phyloP scores from a whole-genome alignment of 2,329 filamentous ascomycete genomes.

The Aspergillus pseudoviridinutans region DNA sequence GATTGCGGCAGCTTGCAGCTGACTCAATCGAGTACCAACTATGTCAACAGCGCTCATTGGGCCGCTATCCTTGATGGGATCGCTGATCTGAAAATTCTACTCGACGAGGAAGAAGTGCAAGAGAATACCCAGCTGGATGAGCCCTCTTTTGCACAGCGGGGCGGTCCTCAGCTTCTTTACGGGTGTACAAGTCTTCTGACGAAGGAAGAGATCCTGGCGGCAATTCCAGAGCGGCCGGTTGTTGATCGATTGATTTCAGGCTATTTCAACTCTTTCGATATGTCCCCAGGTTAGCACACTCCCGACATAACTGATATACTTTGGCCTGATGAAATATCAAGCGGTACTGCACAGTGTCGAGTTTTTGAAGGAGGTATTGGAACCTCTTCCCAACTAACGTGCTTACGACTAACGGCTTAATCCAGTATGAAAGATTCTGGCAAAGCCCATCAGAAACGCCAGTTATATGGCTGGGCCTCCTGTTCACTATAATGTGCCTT shows the following conservation, averaged over 20 bases:
- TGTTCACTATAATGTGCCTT: constrained; percentile 10
- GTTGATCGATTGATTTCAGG: constrained; percentile 11
- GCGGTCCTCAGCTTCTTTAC: neutral
- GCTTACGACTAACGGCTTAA: neutral
- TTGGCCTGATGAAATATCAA: neutral
- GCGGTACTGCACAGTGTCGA: constrained; percentile 13
- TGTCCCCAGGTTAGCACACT: constrained; percentile 8
- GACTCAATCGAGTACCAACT: neutral
- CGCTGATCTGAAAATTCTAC: neutral
- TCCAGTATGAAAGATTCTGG: constrained; percentile 18
- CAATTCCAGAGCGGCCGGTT: constrained; percentile 2
- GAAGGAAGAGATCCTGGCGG: constrained; percentile 7
- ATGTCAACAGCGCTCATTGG: constrained; percentile 1
- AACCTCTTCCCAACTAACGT: neutral
- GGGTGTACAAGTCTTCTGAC: neutral
- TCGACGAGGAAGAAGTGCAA: neutral
- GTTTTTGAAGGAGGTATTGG: constrained; percentile 10
- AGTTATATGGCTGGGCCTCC: constrained; percentile 14
- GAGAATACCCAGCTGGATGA: neutral
- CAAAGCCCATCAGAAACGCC: constrained; percentile 8
- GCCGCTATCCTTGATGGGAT: constrained; percentile 1
- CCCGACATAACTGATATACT: constrained; percentile 4
- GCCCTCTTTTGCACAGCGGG: neutral
- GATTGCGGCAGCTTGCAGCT: neutral
- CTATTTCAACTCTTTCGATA: neutral